phyloP scores from a whole-genome alignment of 2,329 filamentous ascomycete genomes.

The Pochonia chlamydosporia region DNA sequence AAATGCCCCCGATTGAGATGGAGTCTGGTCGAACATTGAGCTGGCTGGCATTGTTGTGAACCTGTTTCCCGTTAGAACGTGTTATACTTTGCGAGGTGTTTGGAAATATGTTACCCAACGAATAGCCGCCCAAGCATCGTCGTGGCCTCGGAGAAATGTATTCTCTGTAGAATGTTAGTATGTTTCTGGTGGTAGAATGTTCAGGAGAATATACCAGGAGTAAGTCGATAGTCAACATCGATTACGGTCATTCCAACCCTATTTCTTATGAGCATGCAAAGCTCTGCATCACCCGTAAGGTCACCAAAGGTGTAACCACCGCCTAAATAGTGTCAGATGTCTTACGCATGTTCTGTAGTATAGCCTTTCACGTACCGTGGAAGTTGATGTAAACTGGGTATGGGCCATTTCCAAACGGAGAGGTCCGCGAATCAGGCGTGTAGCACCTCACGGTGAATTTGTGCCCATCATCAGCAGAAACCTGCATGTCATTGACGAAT shows the following conservation, averaged over 20 bases:
- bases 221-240: constrained; percentile 6
- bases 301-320: constrained; percentile 7
- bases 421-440: constrained; percentile 6
- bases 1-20: constrained; percentile 10
- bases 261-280: constrained; percentile 5
- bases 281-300: constrained; percentile 4
- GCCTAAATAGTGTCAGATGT: neutral
- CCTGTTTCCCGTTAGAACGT: too few species aligned
- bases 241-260: constrained; percentile 5
- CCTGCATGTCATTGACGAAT: constrained; percentile 8
- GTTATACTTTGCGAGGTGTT: too few species aligned
- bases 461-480: constrained; percentile 6
- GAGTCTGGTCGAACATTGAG: constrained; percentile 6
- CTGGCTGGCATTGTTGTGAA: neutral
- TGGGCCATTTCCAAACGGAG: constrained; percentile 7
- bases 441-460: constrained; percentile 5
- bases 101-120: constrained; percentile 9
- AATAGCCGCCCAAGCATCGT: constrained; percentile 9
- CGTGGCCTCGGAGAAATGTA: constrained; percentile 6
- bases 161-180: neutral
- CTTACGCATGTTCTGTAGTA: too few species aligned
- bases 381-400: constrained; percentile 7
- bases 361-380: constrained; percentile 3
- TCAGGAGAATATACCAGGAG: neutral
- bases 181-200: too few species aligned